These are phyloP conservation scores for Diplocarpon mali DNA, from an alignment of 2,329 filamentous ascomycete species.

Conservation along the genomic window DNA sequence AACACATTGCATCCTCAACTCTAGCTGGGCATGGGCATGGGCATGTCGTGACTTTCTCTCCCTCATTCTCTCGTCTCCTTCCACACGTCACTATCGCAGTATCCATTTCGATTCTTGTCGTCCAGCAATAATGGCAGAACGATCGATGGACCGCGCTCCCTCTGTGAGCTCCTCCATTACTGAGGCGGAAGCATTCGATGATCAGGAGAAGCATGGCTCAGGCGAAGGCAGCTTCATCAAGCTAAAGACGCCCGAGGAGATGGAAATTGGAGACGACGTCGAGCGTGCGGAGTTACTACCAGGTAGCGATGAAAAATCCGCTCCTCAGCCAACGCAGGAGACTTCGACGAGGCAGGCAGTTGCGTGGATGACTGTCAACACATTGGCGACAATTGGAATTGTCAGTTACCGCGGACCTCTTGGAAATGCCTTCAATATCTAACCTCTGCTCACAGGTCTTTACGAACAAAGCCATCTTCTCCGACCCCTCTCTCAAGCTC, in stretches of 20 bases:
- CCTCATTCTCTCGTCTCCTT: constrained; percentile 29
- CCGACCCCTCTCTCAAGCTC: constrained; percentile 47
- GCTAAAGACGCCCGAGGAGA: constrained; percentile 24
- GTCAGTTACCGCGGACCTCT: constrained; percentile 30
- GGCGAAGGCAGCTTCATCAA: constrained; percentile 19
- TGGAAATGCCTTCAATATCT: background rate
- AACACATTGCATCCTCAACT: no score
- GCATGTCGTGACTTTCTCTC: background rate
- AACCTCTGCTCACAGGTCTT: constrained; percentile 34
- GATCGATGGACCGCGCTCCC: constrained; percentile 15
- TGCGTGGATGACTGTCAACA: constrained; percentile 51
- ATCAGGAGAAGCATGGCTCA: constrained; percentile 18
- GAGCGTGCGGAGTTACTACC: constrained; percentile 35
- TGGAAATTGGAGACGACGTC: constrained; percentile 30
- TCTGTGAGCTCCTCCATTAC: constrained; percentile 23
- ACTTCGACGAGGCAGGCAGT: constrained; percentile 31
- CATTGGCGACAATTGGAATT: constrained; percentile 51
- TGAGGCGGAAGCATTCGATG: constrained; percentile 21
- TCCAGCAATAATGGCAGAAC: constrained; percentile 22
- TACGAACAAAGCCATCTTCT: constrained; percentile 61
- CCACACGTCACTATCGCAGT: constrained; percentile 33
- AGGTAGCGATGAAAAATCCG: constrained; percentile 21
- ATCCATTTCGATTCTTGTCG: constrained; percentile 28
- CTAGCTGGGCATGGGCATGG: no score
- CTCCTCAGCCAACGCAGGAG: constrained; percentile 20